Conservation (phyloP, 495 filamentous ascomycete genomes). For the Melanomma pulvis-pyrius region DNA sequence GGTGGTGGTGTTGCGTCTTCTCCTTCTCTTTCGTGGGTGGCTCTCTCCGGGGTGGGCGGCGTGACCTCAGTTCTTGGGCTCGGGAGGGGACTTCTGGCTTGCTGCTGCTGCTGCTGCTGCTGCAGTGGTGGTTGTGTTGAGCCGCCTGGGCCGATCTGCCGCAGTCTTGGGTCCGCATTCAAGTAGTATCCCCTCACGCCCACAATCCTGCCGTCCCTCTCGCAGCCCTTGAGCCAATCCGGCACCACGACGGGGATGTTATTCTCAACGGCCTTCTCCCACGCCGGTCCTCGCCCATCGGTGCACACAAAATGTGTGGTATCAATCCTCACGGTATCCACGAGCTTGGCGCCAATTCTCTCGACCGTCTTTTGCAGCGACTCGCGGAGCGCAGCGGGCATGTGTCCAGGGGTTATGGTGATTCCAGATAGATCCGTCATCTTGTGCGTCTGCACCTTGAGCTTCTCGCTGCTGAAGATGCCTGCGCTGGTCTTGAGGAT, state of each 20-base stretch:
- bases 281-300: slow-evolving; percentile 84
- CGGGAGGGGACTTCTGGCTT: slow-evolving; percentile 25
- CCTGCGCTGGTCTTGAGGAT: slow-evolving; percentile 90
- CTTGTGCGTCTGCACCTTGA: slow-evolving; percentile 90
- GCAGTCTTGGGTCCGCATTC: slow-evolving; percentile 74
- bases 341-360: slow-evolving; percentile 88
- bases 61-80: slow-evolving; percentile 51
- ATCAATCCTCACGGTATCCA: slow-evolving; percentile 90
- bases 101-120: slow-evolving; percentile 29
- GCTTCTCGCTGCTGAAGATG: slow-evolving; percentile 77
- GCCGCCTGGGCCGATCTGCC: slow-evolving; percentile 56
- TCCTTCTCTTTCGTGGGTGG: slow-evolving; percentile 3
- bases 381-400: slow-evolving; percentile 75
- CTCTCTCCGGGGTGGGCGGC: slow-evolving; percentile 48
- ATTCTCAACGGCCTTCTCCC: slow-evolving; percentile 96
- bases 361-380: slow-evolving; percentile 74
- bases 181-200: slow-evolving; percentile 95
- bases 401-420: slow-evolving; percentile 87
- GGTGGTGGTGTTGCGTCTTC: slow-evolving; percentile 23
- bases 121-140: slow-evolving; percentile 18
- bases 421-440: slow-evolving; percentile 98
- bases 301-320: slow-evolving; percentile 98
- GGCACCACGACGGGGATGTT: slow-evolving; percentile 98
- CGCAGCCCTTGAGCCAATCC: slow-evolving; percentile 95
- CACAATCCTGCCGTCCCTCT: slow-evolving; percentile 88